phyloP scores from a whole-genome alignment of 2,329 filamentous ascomycete species.

The Penicillium sp. region DNA sequence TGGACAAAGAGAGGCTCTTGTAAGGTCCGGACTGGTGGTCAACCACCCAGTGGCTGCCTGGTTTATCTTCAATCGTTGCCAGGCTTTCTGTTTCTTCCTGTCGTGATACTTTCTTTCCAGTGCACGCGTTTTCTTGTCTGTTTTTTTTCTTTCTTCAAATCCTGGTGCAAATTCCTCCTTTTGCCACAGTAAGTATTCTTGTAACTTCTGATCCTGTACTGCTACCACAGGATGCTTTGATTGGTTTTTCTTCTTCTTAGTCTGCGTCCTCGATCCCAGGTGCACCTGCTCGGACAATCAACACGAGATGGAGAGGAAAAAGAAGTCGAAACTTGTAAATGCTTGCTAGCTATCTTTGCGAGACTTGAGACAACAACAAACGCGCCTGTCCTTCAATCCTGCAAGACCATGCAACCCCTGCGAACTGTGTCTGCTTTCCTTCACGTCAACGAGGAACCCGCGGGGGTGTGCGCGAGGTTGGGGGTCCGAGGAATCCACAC shows the following conservation, averaged over 20 bases:
- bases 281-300: conserved; percentile 33
- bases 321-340: conserved; percentile 46
- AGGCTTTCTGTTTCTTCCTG: conserved; percentile 10
- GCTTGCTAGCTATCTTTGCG: conserved; percentile 50
- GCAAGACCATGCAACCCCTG: conserved; percentile 29
- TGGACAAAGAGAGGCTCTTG: background rate
- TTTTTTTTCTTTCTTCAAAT: conserved; percentile 9
- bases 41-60: conserved; percentile 5
- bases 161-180: conserved; percentile 18
- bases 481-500: conserved; percentile 1
- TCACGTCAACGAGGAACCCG: conserved; percentile 18
- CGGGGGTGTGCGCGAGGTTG: background rate
- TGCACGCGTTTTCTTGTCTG: conserved; percentile 6
- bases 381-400: conserved; percentile 35
- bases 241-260: conserved; percentile 25
- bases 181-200: conserved; percentile 1
- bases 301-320: conserved; percentile 39
- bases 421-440: conserved; percentile 28
- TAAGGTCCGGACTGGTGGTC: background rate
- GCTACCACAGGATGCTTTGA: conserved; percentile 25
- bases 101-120: conserved; percentile 8
- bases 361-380: conserved; percentile 43
- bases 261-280: conserved; percentile 29
- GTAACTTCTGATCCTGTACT: background rate
- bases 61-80: conserved; percentile 1